Evolutionary conservation across 805 yeast species (phyloP).

Genomic region (Gaillardinia entomophila): DNA sequence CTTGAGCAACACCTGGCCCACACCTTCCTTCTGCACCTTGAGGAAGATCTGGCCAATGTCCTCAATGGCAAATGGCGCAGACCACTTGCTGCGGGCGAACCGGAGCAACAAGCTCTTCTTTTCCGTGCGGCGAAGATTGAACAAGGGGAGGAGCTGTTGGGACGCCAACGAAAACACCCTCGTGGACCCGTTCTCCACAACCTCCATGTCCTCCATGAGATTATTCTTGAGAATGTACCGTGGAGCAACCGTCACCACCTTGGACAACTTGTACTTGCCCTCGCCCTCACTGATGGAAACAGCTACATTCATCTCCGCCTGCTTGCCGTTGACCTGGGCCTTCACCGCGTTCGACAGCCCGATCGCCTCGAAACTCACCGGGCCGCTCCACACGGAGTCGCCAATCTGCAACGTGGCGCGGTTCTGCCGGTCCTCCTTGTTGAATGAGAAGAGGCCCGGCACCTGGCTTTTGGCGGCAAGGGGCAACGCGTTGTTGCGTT

Average conservation of each 20-base stretch:
- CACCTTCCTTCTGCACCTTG: constrained; percentile 57
- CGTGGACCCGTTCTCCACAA: constrained; percentile 66
- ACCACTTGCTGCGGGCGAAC: constrained; percentile 59
- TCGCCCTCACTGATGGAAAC: constrained; percentile 73
- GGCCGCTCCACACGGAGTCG: constrained; percentile 66
- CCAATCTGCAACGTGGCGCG: constrained; percentile 62
- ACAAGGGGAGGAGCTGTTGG: constrained; percentile 50
- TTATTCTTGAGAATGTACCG: constrained; percentile 70
- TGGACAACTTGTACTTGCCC: constrained; percentile 73
- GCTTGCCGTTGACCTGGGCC: constrained; percentile 43
- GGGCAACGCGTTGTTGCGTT: constrained; percentile 50
- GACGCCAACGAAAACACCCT: constrained; percentile 42
- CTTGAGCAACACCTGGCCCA: constrained; percentile 65
- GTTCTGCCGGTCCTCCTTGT: constrained; percentile 51
- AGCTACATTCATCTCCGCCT: constrained; percentile 68
- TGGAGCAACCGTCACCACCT: constrained; percentile 76
- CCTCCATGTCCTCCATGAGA: constrained; percentile 47
- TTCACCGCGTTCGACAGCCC: constrained; percentile 66
- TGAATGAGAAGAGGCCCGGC: constrained; percentile 87
- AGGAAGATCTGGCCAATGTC: constrained; percentile 80
- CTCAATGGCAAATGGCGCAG: constrained; percentile 79
- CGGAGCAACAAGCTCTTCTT: constrained; percentile 59
- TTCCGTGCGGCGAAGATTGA: constrained; percentile 51
- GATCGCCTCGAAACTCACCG: constrained; percentile 81
- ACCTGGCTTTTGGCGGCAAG: constrained; percentile 35